Percentiles rank a stretch among this genome's conserved stretches.
phyloP scores from a whole-genome alignment of 371 early-diverging fungal species.

The Entomophthora muscae region DNA sequence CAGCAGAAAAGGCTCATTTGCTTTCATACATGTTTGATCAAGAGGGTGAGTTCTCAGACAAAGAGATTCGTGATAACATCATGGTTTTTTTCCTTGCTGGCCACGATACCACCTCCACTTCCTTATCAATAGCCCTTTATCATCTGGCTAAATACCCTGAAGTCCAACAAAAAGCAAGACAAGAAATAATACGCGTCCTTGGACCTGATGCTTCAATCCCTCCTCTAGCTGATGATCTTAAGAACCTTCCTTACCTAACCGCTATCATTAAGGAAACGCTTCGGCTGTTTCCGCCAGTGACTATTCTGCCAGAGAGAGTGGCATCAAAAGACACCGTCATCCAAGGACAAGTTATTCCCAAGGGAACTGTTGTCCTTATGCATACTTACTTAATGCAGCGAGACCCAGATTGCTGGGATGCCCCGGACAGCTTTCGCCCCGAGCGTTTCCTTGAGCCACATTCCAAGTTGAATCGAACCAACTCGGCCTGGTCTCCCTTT shows the following conservation, averaged over 20 bases:
- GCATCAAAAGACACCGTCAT: background rate
- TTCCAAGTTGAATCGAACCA: background rate
- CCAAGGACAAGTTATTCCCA: conserved; percentile 7
- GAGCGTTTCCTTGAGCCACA: conserved; percentile 17
- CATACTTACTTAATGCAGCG: conserved; percentile 14
- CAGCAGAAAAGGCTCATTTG: too few relatives aligned
- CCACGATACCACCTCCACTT: conserved; percentile 2
- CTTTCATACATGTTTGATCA: too few relatives aligned
- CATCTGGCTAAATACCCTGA: background rate
- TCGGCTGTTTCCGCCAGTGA: background rate
- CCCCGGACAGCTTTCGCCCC: conserved; percentile 18
- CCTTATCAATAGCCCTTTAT: background rate
- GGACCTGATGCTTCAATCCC: background rate
- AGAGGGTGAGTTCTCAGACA: background rate
- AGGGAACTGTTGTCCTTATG: conserved; percentile 13
- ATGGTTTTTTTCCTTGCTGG: conserved; percentile 2
- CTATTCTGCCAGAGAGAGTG: background rate
- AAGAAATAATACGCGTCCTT: background rate
- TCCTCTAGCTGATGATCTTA: background rate
- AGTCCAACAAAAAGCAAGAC: background rate
- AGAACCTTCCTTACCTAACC: background rate
- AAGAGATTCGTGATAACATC: background rate
- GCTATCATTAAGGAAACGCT: background rate
- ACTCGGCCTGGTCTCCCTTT: background rate
- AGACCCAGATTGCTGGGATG: conserved; percentile 13